A percentile compares a stretch with the other conserved stretches of the same genome.
These are phyloP conservation scores for Barnettozyma hawaiiensis DNA, from an alignment of 1,139 yeast species.

Conservation along the genomic window DNA sequence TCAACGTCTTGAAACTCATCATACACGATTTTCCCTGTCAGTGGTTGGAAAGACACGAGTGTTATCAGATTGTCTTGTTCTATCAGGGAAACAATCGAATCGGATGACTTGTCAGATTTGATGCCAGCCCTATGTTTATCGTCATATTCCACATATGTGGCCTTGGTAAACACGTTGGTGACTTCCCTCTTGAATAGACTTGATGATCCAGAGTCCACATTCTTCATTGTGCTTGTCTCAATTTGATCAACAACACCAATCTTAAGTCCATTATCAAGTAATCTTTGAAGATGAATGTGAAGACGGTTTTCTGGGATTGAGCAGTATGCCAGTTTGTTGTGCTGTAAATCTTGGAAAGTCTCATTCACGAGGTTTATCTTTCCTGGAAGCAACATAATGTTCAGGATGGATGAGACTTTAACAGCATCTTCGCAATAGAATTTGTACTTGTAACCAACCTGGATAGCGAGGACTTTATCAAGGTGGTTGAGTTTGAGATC, in stretches of 20 bases:
- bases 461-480: conserved; percentile 71
- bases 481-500: conserved; percentile 52
- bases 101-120: conserved; percentile 18
- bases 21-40: conserved; percentile 70
- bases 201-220: conserved; percentile 35
- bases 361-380: conserved; percentile 44
- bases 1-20: conserved; percentile 58
- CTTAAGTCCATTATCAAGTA: conserved; percentile 58
- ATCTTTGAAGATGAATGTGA: conserved; percentile 65
- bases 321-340: conserved; percentile 70
- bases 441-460: conserved; percentile 88
- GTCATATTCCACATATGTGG: conserved; percentile 73
- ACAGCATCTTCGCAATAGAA: conserved; percentile 83
- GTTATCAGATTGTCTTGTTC: conserved; percentile 28
- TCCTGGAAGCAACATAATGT: conserved; percentile 70
- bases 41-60: conserved; percentile 66
- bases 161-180: conserved; percentile 72
- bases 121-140: conserved; percentile 25
- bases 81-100: conserved; percentile 24
- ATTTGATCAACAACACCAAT: conserved; percentile 86
- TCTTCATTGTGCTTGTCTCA: conserved; percentile 75
- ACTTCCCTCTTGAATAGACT: conserved; percentile 64
- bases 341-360: conserved; percentile 36
- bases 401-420: conserved; percentile 56
- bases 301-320: conserved; percentile 77